Evolutionary conservation across 768 basidiomycete species (phyloP).

Genomic region (Kwoniella bestiolae): DNA sequence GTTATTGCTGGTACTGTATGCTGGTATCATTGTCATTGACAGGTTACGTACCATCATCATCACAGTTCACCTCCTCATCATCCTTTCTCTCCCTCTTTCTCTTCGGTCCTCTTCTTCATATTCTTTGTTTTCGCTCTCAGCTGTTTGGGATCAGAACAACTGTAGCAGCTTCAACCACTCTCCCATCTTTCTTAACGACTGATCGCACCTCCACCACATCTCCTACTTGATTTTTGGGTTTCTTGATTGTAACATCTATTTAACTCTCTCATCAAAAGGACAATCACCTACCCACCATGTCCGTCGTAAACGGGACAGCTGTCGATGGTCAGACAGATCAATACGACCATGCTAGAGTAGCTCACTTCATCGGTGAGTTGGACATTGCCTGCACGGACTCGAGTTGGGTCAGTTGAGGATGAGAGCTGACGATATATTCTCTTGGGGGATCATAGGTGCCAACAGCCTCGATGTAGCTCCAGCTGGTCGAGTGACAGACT

Average conservation of each 20-base stretch:
- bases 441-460: slow-evolving; percentile 67
- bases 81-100: neutral
- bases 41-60: slow-evolving; percentile 2
- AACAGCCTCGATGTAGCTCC: slow-evolving; percentile 86
- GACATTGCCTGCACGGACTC: neutral
- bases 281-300: slow-evolving; percentile 12
- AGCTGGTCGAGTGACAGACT: slow-evolving; percentile 79
- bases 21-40: no score
- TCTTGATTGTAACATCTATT: neutral
- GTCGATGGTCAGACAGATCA: slow-evolving; percentile 31
- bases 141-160: neutral
- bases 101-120: neutral
- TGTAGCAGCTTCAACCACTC: neutral
- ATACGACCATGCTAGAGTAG: slow-evolving; percentile 66
- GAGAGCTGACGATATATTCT: slow-evolving; percentile 5
- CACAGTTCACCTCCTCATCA: neutral
- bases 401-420: neutral
- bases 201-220: neutral
- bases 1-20: neutral
- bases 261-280: neutral
- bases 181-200: neutral
- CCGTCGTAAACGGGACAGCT: slow-evolving; percentile 25
- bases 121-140: neutral
- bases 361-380: slow-evolving; percentile 68
- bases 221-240: neutral